Conservation (phyloP, 352 stramenopile species). For the Plasmopara halstedii region DNA sequence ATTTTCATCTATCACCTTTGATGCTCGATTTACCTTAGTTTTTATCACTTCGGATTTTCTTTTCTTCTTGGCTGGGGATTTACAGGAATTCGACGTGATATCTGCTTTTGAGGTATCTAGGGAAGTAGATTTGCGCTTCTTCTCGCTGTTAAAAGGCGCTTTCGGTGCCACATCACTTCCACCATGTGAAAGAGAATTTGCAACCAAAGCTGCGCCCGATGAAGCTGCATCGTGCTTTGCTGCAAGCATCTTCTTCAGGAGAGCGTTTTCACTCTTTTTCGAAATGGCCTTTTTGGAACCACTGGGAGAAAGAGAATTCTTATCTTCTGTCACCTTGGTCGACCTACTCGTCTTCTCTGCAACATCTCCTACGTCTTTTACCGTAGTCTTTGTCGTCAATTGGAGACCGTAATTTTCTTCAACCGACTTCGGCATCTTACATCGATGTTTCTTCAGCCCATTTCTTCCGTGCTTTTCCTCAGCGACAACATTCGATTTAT, state of each 20-base stretch:
- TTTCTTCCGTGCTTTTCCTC: background rate
- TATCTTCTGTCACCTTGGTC: slow-evolving; percentile 4
- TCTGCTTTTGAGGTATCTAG: too few relatives aligned
- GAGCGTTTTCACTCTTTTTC: slow-evolving; percentile 26
- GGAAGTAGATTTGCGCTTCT: too few relatives aligned
- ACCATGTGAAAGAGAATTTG: slow-evolving; percentile 9
- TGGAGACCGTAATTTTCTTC: slow-evolving; percentile 12
- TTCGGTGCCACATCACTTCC: background rate
- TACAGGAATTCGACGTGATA: too few relatives aligned
- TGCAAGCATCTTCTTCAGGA: slow-evolving; percentile 26
- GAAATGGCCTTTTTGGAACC: slow-evolving; percentile 10
- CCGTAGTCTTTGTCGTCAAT: slow-evolving; percentile 4
- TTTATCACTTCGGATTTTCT: background rate
- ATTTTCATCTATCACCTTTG: slow-evolving; percentile 1
- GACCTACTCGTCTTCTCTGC: slow-evolving; percentile 5
- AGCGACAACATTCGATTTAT: slow-evolving; percentile 2
- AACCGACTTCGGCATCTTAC: background rate
- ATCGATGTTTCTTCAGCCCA: slow-evolving; percentile 6
- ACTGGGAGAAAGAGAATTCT: slow-evolving; percentile 4
- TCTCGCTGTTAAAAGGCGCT: too few relatives aligned
- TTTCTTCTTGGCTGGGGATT: slow-evolving; percentile 10
- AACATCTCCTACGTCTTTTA: background rate
- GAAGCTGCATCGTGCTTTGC: slow-evolving; percentile 16
- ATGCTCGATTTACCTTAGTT: background rate
- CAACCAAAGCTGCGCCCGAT: slow-evolving; percentile 19